These are phyloP conservation scores for Eucalyptus cloeziana DNA, from an alignment of 345 rosid species.

Conservation along the genomic window DNA sequence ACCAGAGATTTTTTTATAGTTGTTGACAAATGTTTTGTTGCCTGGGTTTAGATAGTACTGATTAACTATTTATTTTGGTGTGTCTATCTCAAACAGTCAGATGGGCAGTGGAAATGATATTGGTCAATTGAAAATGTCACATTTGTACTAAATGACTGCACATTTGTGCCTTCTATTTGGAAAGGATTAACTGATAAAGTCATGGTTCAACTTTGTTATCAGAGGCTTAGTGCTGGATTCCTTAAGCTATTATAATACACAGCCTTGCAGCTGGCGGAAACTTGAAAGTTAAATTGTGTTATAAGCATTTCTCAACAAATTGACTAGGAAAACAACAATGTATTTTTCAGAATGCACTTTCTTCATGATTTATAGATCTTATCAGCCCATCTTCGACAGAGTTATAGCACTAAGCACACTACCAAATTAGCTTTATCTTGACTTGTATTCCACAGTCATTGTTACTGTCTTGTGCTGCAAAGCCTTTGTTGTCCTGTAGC, in stretches of 20 bases:
- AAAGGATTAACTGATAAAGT: background rate
- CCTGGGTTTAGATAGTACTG: background rate
- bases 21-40: background rate
- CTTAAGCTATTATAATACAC: background rate
- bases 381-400: background rate
- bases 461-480: background rate
- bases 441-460: background rate
- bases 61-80: background rate
- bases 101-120: background rate
- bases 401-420: background rate
- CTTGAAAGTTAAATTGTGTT: background rate
- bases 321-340: background rate
- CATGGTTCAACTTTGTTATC: background rate
- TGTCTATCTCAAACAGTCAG: background rate
- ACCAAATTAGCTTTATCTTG: background rate
- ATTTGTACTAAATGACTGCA: background rate
- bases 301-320: background rate
- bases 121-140: background rate
- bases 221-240: background rate
- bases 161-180: background rate
- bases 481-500: background rate
- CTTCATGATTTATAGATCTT: background rate
- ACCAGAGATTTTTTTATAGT: background rate
- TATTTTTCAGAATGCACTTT: background rate
- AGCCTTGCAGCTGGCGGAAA: background rate